Base-by-base conservation (phyloP, 306 rosid species). In the Acacia confusa region DNA sequence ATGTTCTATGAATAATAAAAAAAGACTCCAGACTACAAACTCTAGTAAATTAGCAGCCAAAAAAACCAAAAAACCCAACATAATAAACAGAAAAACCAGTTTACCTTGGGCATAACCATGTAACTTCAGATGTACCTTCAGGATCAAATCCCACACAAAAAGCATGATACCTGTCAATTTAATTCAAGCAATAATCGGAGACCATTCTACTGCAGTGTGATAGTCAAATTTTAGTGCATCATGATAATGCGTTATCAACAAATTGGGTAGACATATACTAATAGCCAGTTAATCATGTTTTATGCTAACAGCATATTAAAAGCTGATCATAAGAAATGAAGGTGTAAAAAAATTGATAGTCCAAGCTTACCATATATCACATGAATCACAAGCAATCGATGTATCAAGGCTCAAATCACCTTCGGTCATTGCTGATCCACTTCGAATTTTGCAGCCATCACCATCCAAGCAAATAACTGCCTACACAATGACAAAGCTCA, bases 71-170 rank as follows among this genome's bases (percentile, higher is more conserved):
- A 50, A 14, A 61, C 24, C 22, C 10, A 70, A 83, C 58, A 77
- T 57, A 83, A 61, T 63, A 72, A 74, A 47, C 70, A 69, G 67
- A 64, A 48, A 74, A 66, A 41, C 10, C 60, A 68, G 82, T 83
- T 82, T 84, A 93, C 99, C 98, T 92, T 53, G 99, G 99, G 92
- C 99, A 95, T 88, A 95, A 86, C 99, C 99, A 95, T 65, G 94
- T 90, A 77, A 78, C 85, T 50, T 93, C 99, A 41, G 92, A 89
- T 65, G 97, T 84, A 78, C 80, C 86, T 79, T 93, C 99, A 44
- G 96, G 76, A 90, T 95, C 97, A 88, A 93, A 95, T 74, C 94
- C 98, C 90, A 93, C 98, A 85, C 98, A 95, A 82, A 92, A 93
- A 77, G 99, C 99, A 79, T 95, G 99, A 83, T 95, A 95, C 99